Evolutionary conservation across 495 filamentous ascomycete species (phyloP), one percentile per base, ranked within the genome.

Genomic region (Baudoinia panamericana): DNA sequence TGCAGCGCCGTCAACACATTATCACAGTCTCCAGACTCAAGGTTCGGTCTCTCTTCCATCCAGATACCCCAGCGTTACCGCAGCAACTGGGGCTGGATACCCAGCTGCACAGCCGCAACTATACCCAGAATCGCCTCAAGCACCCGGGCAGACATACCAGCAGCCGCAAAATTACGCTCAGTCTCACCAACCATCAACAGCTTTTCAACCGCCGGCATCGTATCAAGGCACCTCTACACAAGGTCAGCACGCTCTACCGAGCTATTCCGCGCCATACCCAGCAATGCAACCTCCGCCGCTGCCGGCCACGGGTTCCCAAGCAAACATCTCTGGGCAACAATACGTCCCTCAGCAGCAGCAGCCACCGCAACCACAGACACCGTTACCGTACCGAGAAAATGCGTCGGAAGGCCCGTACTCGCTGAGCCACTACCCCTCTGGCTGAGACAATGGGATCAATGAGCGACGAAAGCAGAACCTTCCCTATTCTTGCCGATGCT

Each of bases 271-370:
- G n/a, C 26, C 43, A 17, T n/a, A n/a, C n/a, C n/a, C n/a, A n/a
- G n/a, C n/a, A 13, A 46, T 46, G 36, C 43, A 46, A 20, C 36
- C 35, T 13, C 43, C 42, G 6, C 32, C 32, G 12, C 9, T 31
- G 5, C 23, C 42, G 12, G 17, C 42, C 2, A 13, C 34, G 25
- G 9, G n/a, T 1, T 39, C 39, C n/a, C 36, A 36, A 10, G 5
- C 23, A 22, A 10, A 12, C 2, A 16, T 25, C 9, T 9, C 26
- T 24, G 34, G 30, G 16, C 34, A 32, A 20, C 42, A 45, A 12
- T 40, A 41, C 35, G 28, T 20, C 11, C 26, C 35, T 10, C 43
- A 40, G 28, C 1, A 9, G 5, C 39, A 17, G 15, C 43, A 39
- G 3, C 24, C 32, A 6, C n/a, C n/a, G n/a, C n/a, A n/a, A n/a